Evolutionary conservation across 768 basidiomycete species (phyloP), one percentile per base, ranked within the genome.

Genomic region (Mycena epipterygia): DNA sequence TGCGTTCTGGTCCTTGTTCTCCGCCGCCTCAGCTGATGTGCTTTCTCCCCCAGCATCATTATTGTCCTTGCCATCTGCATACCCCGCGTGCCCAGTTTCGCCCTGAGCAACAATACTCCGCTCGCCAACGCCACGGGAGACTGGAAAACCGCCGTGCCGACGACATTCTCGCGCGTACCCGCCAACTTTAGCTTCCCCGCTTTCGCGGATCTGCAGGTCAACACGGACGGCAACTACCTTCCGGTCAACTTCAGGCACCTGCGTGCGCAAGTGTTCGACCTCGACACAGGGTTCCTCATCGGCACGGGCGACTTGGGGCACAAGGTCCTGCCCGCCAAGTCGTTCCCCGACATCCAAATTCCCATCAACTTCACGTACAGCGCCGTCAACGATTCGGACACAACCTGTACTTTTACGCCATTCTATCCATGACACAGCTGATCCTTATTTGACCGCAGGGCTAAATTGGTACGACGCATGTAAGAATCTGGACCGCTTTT

Each of bases 101-200:
- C 86, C 4, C 90, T 96, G 77, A 89, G 91, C 74, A 81, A 81
- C 19, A 72, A 79, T 13, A 79, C 81, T 7, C 94, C 95, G 1
- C 86, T 96, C 55, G 75, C 78, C 16, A 79, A 82, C n/a, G 92
- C 91, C 13, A 87, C 90, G 0, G 89, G 89, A 27, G 73, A 69
- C 39, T 94, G 88, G 84, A 87, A 88, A 56, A 74, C 82, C 23
- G 86, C 88, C 8, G 82, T 94, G 51, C 86, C 89, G 2, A 86
- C 85, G 1, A 79, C 82, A 39, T 97, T 98, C 83, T 90, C 88
- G 39, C 89, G 94, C 67, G 79, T 84, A 1, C 96, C 95, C 0
- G 91, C 96, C 63, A 97, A 97, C 81, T 98, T 97, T 81, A 89
- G 92, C 39, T 98, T 98, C 86, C 89, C 93, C 4, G 94, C 91